These are phyloP conservation scores for Tetrapisispora iriomotensis DNA, from an alignment of 805 yeast genomes.

Conservation along the genomic window DNA sequence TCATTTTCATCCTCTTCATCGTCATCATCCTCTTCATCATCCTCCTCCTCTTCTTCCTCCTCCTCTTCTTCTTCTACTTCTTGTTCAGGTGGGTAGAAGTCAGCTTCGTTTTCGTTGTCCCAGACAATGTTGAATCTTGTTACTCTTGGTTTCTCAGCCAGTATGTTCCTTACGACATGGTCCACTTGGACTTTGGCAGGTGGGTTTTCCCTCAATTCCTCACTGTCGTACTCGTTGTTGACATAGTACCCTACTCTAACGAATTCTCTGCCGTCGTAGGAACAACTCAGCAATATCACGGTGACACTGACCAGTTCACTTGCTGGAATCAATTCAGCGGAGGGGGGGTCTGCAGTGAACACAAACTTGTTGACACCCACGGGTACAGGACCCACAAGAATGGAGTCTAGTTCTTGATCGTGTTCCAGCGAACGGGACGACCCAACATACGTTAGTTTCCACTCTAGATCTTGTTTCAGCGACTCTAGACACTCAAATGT, in stretches of 20 bases:
- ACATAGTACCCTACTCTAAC: slow-evolving; percentile 97
- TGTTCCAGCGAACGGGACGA: slow-evolving; percentile 89
- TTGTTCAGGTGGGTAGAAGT: slow-evolving; percentile 72
- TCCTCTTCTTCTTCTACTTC: slow-evolving; percentile 53
- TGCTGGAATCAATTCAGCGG: slow-evolving; percentile 92
- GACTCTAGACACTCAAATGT: slow-evolving; percentile 96
- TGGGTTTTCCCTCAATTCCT: slow-evolving; percentile 49
- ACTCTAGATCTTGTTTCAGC: slow-evolving; percentile 73
- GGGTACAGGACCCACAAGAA: slow-evolving; percentile 97
- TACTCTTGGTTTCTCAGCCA: slow-evolving; percentile 96
- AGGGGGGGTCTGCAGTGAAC: slow-evolving; percentile 92
- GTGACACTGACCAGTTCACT: slow-evolving; percentile 92
- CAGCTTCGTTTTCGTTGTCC: slow-evolving; percentile 68
- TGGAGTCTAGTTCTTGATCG: slow-evolving; percentile 92
- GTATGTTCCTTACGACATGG: slow-evolving; percentile 83
- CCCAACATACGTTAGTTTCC: slow-evolving; percentile 97
- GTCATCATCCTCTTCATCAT: slow-evolving; percentile 33
- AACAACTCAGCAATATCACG: slow-evolving; percentile 83
- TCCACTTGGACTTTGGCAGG: slow-evolving; percentile 35
- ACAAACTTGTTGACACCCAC: slow-evolving; percentile 92
- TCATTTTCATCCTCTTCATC: slow-evolving; percentile 32
- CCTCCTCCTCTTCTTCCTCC: slow-evolving; percentile 56
- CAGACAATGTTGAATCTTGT: slow-evolving; percentile 95
- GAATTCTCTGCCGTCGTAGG: slow-evolving; percentile 87
- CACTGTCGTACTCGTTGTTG: slow-evolving; percentile 90